These are phyloP conservation scores for Populus alba DNA, from an alignment of 345 rosid genomes.

Conservation along the genomic window DNA sequence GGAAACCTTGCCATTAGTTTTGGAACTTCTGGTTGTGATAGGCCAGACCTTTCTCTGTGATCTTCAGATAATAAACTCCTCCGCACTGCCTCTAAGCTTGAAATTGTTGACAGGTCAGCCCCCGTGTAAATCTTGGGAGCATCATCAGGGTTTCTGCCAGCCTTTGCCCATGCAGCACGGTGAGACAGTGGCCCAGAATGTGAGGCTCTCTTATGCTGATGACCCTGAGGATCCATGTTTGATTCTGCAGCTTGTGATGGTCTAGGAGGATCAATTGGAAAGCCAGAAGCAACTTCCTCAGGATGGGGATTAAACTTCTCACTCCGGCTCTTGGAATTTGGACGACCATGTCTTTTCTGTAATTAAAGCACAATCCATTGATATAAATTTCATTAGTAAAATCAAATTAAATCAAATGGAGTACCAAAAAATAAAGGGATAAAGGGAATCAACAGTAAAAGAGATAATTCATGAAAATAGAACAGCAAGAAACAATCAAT, in stretches of 20 bases:
- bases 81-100: constrained; percentile 57
- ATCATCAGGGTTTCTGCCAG: constrained; percentile 61
- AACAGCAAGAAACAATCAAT: not conserved
- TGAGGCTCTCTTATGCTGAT: constrained; percentile 75
- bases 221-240: constrained; percentile 54
- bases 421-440: not conserved
- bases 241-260: constrained; percentile 72
- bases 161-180: constrained; percentile 72
- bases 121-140: constrained; percentile 52
- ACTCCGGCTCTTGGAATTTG: constrained; percentile 80
- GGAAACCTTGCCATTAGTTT: constrained; percentile 73
- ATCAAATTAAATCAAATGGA: not conserved
- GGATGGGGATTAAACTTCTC: constrained; percentile 97
- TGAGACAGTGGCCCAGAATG: constrained; percentile 91
- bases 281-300: constrained; percentile 97
- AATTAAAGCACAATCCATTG: constrained; percentile 10
- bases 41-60: constrained; percentile 43
- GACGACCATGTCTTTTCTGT: constrained; percentile 82
- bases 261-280: constrained; percentile 96
- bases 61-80: constrained; percentile 61
- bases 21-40: constrained; percentile 52
- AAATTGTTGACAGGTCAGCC: constrained; percentile 54
- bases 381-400: not conserved
- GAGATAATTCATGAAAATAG: not conserved
- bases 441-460: not conserved